phyloP scores from a whole-genome alignment of 2,329 filamentous ascomycete genomes.

The Pyrenophora teres region DNA sequence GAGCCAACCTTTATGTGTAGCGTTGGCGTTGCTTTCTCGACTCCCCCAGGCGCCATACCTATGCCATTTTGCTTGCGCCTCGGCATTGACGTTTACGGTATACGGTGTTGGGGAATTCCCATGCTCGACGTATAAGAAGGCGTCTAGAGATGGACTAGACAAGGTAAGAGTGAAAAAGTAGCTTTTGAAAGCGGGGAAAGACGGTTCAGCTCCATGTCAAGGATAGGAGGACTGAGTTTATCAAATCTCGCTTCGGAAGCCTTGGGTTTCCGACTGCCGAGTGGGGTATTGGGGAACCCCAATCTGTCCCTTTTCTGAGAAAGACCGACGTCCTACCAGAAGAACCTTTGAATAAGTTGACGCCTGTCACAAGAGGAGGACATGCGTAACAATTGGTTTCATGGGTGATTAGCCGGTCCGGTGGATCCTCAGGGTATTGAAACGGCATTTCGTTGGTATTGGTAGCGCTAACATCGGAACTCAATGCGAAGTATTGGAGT shows the following conservation, averaged over 20 bases:
- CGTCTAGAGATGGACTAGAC: slow-evolving; percentile 1
- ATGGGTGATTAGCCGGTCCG: no score
- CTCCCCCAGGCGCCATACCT: neutral
- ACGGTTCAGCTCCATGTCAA: slow-evolving; percentile 4
- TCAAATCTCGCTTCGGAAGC: slow-evolving; percentile 3
- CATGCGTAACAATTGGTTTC: no score
- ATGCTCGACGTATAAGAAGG: slow-evolving; percentile 2
- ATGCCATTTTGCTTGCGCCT: slow-evolving; percentile 8
- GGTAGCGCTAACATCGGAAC: no score
- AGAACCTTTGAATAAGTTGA: no score
- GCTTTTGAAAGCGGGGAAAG: slow-evolving; percentile 19
- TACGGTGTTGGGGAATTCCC: slow-evolving; percentile 3
- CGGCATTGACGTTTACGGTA: slow-evolving; percentile 7
- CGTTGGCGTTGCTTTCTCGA: neutral
- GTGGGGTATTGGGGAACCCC: no score
- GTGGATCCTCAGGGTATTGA: no score
- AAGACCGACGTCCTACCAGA: no score
- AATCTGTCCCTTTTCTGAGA: no score
- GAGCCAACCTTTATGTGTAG: neutral
- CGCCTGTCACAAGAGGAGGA: no score
- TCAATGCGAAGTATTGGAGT: no score
- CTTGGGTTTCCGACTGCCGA: slow-evolving; percentile 6
- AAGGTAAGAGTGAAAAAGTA: no score
- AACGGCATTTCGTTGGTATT: no score
- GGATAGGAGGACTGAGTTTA: slow-evolving; percentile 1